Evolutionary conservation across 176 grass and related monocot species (phyloP).

Genomic region (Lolium rigidum): DNA sequence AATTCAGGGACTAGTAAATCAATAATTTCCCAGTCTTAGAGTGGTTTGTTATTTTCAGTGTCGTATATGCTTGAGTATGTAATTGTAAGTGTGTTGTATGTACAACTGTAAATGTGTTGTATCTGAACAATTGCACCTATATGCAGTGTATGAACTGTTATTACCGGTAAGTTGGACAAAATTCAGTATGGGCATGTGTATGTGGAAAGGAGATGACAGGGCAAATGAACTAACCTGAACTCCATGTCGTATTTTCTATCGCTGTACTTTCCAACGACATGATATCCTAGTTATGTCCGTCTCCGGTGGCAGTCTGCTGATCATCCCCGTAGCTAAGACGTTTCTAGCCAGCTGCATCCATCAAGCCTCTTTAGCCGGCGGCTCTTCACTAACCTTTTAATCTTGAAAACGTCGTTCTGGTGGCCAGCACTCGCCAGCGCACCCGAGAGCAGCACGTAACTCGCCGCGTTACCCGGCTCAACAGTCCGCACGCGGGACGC

Average conservation of each 20-base stretch:
- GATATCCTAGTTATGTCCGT: background rate
- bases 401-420: conserved; percentile 43
- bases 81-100: background rate
- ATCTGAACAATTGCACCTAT: background rate
- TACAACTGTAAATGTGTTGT: background rate
- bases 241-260: background rate
- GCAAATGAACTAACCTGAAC: background rate
- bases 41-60: background rate
- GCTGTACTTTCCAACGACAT: background rate
- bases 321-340: background rate
- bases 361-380: conserved; percentile 51
- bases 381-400: conserved; percentile 61
- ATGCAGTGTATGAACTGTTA: conserved; percentile 16
- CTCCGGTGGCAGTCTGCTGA: background rate
- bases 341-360: conserved; percentile 59
- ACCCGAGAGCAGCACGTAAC: conserved; percentile 53
- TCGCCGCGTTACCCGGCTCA: conserved; percentile 54
- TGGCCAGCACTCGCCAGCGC: conserved; percentile 45
- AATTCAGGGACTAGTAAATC: conserved; percentile 8
- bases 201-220: background rate
- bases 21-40: background rate
- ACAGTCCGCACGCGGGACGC: conserved; percentile 41
- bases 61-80: background rate
- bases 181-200: background rate
- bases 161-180: background rate